Percentiles rank a stretch among this genome's conserved stretches.
These are phyloP conservation scores for Puccinia hordei DNA, from an alignment of 1,284 basidiomycete genomes.

Conservation along the genomic window DNA sequence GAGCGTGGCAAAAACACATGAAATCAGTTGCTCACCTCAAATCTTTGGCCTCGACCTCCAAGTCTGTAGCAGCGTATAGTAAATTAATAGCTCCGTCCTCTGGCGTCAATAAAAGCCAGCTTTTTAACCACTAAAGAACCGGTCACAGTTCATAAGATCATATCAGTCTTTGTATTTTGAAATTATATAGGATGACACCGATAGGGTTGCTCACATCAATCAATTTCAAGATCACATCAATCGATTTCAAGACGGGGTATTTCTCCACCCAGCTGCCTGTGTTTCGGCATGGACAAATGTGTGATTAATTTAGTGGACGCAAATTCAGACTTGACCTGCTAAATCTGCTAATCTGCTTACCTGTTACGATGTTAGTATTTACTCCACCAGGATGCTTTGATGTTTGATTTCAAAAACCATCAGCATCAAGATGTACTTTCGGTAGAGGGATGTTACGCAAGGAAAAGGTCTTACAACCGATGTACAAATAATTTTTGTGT, in stretches of 20 bases:
- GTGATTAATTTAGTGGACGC: not conserved
- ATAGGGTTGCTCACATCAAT: not conserved
- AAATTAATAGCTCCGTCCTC: conserved; percentile 35
- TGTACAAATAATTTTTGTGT: conserved; percentile 38
- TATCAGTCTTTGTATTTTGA: too few relatives aligned
- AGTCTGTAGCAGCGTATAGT: conserved; percentile 32
- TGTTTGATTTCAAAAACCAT: not conserved
- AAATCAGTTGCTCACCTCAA: conserved; percentile 25
- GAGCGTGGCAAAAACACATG: too few relatives aligned
- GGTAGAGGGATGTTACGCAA: not conserved
- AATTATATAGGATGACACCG: not conserved
- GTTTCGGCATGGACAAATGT: not conserved
- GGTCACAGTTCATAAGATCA: not conserved
- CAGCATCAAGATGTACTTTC: not conserved
- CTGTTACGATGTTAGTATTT: conserved; percentile 7
- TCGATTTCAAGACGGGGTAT: conserved; percentile 2
- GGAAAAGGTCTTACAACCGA: conserved; percentile 13
- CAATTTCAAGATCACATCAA: conserved; percentile 17
- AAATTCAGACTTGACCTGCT: not conserved
- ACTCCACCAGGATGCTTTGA: conserved; percentile 45
- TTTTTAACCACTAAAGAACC: conserved; percentile 17
- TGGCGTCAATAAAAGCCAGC: conserved; percentile 26
- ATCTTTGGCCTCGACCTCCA: conserved; percentile 23
- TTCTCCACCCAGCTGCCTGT: not conserved
- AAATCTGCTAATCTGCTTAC: conserved; percentile 10